Percentiles rank a stretch among this genome's conserved stretches.
phyloP scores from a whole-genome alignment of 2,329 filamentous ascomycete species.

The Colletotrichum abscissum region DNA sequence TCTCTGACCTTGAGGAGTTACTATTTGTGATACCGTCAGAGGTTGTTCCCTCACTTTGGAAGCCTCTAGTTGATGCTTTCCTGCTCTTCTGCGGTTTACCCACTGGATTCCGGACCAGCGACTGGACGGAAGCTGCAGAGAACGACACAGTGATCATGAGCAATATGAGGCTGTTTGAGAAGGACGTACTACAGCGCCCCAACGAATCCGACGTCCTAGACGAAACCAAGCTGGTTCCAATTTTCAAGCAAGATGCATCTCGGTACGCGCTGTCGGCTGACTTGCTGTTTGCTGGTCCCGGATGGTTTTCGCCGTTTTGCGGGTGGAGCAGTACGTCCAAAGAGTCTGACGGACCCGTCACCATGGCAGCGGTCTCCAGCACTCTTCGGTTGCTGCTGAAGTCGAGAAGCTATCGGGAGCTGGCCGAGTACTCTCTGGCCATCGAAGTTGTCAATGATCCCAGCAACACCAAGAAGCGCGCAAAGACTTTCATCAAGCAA shows the following conservation, averaged over 20 bases:
- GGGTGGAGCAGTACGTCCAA: conserved; percentile 38
- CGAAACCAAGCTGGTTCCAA: conserved; percentile 14
- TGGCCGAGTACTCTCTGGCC: conserved; percentile 79
- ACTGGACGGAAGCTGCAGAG: conserved; percentile 44
- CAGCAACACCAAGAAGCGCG: conserved; percentile 71
- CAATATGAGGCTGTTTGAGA: conserved; percentile 5
- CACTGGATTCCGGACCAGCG: conserved; percentile 48
- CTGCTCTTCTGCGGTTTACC: conserved; percentile 76
- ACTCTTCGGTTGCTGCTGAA: conserved; percentile 68
- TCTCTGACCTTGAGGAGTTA: conserved; percentile 76
- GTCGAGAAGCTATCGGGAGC: conserved; percentile 53
- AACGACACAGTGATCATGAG: conserved; percentile 39
- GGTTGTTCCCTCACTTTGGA: conserved; percentile 48
- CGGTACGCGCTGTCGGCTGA: conserved; percentile 54
- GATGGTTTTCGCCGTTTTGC: conserved; percentile 58
- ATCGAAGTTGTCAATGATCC: conserved; percentile 70
- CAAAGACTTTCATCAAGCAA: conserved; percentile 79
- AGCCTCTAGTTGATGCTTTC: conserved; percentile 75
- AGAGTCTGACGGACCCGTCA: conserved; percentile 45
- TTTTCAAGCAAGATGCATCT: conserved; percentile 45
- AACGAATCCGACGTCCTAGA: conserved; percentile 26
- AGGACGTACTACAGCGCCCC: conserved; percentile 17
- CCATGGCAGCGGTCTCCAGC: conserved; percentile 60
- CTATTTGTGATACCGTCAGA: conserved; percentile 62
- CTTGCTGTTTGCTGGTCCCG: conserved; percentile 61